Conservation (phyloP, 2,329 filamentous ascomycete genomes). For the Paracorniculantispora psalliotae region DNA sequence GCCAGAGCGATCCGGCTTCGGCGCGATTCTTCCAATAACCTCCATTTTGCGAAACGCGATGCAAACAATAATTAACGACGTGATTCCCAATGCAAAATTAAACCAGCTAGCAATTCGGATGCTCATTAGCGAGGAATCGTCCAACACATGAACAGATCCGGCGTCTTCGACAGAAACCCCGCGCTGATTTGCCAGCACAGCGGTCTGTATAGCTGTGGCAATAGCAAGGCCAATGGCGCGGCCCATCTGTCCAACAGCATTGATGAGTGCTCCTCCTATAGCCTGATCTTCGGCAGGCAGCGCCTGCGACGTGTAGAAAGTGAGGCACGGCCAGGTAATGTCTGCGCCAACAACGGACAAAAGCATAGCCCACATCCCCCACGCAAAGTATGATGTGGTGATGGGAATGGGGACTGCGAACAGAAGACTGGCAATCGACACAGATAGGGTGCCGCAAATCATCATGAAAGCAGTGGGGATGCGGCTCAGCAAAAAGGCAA, state of each 20-base stretch:
- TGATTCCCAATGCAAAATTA: constrained; percentile 43
- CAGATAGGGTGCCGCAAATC: constrained; percentile 50
- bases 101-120: constrained; percentile 48
- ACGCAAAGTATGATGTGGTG: constrained; percentile 61
- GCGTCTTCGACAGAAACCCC: constrained; percentile 39
- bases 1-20: constrained; percentile 12
- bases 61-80: constrained; percentile 39
- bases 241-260: constrained; percentile 60
- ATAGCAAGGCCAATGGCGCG: constrained; percentile 62
- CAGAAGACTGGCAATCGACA: constrained; percentile 52
- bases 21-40: constrained; percentile 40
- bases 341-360: constrained; percentile 62
- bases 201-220: constrained; percentile 59
- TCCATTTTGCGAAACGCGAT: constrained; percentile 48
- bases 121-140: constrained; percentile 42
- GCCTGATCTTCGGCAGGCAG: constrained; percentile 61
- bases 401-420: constrained; percentile 60
- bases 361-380: constrained; percentile 61
- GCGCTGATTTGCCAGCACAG: constrained; percentile 49
- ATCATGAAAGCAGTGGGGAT: constrained; percentile 55
- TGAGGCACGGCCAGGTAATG: constrained; percentile 60
- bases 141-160: constrained; percentile 38
- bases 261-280: constrained; percentile 63
- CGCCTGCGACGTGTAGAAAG: constrained; percentile 59
- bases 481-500: constrained; percentile 51